These are phyloP conservation scores for Cyclotella cryptica DNA, from an alignment of 108 stramenopile species.

Conservation along the genomic window DNA sequence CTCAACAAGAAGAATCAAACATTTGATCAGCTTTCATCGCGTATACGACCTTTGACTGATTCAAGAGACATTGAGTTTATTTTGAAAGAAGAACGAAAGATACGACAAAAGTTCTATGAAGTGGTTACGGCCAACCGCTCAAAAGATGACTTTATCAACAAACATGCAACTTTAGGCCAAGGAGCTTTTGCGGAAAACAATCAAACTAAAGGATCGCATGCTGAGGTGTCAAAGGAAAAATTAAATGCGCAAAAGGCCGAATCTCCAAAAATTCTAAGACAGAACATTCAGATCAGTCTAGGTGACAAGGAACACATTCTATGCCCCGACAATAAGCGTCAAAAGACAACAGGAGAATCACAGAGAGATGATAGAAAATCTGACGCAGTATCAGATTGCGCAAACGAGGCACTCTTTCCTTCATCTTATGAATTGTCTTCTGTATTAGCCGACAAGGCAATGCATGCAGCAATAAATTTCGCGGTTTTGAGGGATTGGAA, in stretches of 20 bases:
- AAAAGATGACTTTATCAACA: conserved; percentile 1
- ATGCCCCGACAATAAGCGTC: neutral
- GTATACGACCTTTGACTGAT: neutral
- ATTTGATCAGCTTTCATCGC: neutral
- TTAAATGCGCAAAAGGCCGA: too few relatives aligned
- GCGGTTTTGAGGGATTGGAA: neutral
- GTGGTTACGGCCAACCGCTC: neutral
- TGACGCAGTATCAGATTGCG: neutral
- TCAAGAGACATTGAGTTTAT: conserved; percentile 3
- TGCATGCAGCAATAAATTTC: neutral
- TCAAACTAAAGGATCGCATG: too few relatives aligned
- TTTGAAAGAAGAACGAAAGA: neutral
- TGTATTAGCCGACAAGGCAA: neutral
- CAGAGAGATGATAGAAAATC: neutral
- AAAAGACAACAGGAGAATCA: neutral
- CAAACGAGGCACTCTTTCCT: neutral
- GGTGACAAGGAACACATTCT: neutral
- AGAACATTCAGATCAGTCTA: too few relatives aligned
- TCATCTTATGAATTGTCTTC: neutral
- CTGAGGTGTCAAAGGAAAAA: too few relatives aligned
- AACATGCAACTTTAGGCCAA: too few relatives aligned
- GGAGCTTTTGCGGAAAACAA: too few relatives aligned
- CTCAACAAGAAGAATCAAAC: neutral
- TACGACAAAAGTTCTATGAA: neutral
- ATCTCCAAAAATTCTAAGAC: too few relatives aligned